phyloP scores from a whole-genome alignment of 306 rosid genomes.

The Cajanus cajan region DNA sequence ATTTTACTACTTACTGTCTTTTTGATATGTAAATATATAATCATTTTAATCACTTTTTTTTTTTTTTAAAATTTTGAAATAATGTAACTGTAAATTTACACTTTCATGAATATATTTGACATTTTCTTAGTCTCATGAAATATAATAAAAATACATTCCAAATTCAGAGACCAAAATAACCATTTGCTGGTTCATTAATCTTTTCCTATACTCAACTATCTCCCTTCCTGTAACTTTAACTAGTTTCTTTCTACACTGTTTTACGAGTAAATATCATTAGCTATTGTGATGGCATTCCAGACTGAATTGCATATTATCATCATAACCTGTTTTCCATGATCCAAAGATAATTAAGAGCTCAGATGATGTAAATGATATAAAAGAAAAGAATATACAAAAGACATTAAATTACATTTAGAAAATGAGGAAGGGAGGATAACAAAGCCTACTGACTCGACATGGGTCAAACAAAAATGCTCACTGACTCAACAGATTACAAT shows the following conservation, averaged over 20 bases:
- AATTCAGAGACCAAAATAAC: too few relatives aligned
- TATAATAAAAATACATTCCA: too few relatives aligned
- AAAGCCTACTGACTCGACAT: constrained; percentile 13
- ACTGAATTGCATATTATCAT: background rate
- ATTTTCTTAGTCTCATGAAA: too few relatives aligned
- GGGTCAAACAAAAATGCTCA: constrained; percentile 3
- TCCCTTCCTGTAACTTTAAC: background rate
- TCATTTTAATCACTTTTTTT: too few relatives aligned
- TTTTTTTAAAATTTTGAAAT: too few relatives aligned
- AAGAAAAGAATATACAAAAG: background rate
- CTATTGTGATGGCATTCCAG: background rate
- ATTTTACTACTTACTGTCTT: too few relatives aligned
- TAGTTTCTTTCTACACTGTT: background rate
- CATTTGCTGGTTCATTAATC: background rate
- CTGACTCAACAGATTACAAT: constrained; percentile 8
- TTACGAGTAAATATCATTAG: background rate
- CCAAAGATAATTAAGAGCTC: background rate
- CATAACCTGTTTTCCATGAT: background rate
- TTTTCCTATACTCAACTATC: background rate
- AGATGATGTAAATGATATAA: background rate
- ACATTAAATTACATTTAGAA: constrained; percentile 18
- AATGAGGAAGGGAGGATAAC: background rate
- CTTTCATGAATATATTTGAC: too few relatives aligned
- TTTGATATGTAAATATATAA: too few relatives aligned
- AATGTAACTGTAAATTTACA: too few relatives aligned